Percentiles rank a stretch among this genome's conserved stretches.
Evolutionary conservation across 768 basidiomycete species (phyloP).

Genomic region (Podaxis sp.): DNA sequence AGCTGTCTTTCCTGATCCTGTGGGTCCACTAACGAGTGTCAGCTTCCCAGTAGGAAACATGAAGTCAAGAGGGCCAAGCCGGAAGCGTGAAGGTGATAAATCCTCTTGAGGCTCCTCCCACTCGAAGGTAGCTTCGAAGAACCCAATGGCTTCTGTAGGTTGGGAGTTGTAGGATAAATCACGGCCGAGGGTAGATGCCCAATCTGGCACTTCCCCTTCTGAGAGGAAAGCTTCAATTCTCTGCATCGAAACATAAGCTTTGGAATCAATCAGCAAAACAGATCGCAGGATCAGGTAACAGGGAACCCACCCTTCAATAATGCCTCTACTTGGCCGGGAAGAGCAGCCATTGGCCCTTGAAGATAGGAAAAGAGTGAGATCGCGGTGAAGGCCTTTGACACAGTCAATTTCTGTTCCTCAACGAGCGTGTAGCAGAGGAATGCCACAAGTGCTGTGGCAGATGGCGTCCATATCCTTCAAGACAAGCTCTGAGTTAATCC

Average conservation of each 20-base stretch:
- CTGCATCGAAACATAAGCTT: conserved; percentile 77
- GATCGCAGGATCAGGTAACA: neutral
- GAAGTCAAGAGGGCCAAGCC: conserved; percentile 56
- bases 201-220: conserved; percentile 75
- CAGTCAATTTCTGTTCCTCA: conserved; percentile 63
- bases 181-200: conserved; percentile 60
- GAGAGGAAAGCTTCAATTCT: conserved; percentile 72
- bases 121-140: conserved; percentile 51
- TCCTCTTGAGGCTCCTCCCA: conserved; percentile 45
- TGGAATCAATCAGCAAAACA: conserved; percentile 13
- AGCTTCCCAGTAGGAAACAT: conserved; percentile 56
- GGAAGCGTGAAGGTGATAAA: conserved; percentile 38
- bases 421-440: conserved; percentile 70
- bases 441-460: conserved; percentile 59
- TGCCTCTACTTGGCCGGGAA: conserved; percentile 64
- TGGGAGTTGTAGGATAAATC: conserved; percentile 6
- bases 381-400: conserved; percentile 79
- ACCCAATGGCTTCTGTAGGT: conserved; percentile 41
- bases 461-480: conserved; percentile 71
- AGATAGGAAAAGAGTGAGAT: conserved; percentile 75
- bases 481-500: neutral
- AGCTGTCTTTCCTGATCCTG: conserved; percentile 70
- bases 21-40: conserved; percentile 61
- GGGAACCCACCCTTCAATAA: conserved; percentile 50
- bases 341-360: conserved; percentile 61